Evolutionary conservation across 1,139 yeast genomes (phyloP), one percentile per base, ranked within the genome.

Genomic region (Zygotorulaspora mrakii): DNA sequence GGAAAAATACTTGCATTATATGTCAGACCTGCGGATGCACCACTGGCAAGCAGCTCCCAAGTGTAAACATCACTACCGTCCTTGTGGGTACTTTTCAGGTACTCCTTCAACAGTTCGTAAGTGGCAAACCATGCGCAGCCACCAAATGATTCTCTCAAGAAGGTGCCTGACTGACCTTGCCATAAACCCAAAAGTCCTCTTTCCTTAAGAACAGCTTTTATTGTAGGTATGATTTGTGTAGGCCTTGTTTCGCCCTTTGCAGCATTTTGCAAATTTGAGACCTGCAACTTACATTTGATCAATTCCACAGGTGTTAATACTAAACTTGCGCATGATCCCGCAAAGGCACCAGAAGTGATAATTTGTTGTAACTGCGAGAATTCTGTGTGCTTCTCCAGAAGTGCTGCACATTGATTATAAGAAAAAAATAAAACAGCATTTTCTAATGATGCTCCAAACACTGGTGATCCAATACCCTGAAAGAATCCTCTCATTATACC

Each of bases 91-190:
- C 52, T 44, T 41, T 68, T 66, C 37, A 81, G 67, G 20, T 61
- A 51, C 4, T 62, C 62, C 29, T 72, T 68, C 29, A 76, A 65
- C 35, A 71, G 66, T 58, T 87, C 96, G 59, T 87, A 87, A 23
- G 91, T 77, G 0, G 95, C 94, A 65, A 89, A 89, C 96, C 96
- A 89, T 2, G 91, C 79, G 3, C 95, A 86, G 1, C 96, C 85
- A 5, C 97, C 97, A 17, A 88, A 81, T 26, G 86, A 74, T 61
- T 89, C 97, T 54, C 97, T 73, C 2, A 85, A 49, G 41, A 87
- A 66, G 0, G 97, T 89, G n/a, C 94, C 82, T 1, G 79, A 69
- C 50, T 88, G 88, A 1, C 97, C 97, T 46, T 76, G 77, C 96
- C 96, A 89, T 45, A 81, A 66, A 1, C 85, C 85, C 11, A 46